phyloP scores from a whole-genome alignment of 2,329 filamentous ascomycete species.

The Colletotrichum musae region DNA sequence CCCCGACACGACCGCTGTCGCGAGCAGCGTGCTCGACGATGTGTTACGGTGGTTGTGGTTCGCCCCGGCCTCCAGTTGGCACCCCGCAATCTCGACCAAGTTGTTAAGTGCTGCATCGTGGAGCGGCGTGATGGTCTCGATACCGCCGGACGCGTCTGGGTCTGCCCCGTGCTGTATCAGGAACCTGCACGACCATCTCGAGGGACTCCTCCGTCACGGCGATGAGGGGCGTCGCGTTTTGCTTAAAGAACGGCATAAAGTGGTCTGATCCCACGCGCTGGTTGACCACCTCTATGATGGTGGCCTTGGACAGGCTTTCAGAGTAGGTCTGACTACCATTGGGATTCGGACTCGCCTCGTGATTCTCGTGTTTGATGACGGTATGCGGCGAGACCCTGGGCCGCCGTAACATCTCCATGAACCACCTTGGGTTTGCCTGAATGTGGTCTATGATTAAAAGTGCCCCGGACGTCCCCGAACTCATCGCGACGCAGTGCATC shows the following conservation, averaged over 20 bases:
- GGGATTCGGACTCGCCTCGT: too few species aligned
- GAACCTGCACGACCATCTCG: not conserved
- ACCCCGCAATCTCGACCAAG: not conserved
- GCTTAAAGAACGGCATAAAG: not conserved
- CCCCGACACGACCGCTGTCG: not conserved
- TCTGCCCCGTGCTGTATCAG: too few species aligned
- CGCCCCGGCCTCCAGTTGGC: conserved; percentile 4
- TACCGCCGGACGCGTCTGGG: too few species aligned
- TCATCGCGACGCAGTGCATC: not conserved
- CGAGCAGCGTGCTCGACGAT: not conserved
- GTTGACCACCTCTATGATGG: conserved; percentile 10
- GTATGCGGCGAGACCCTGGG: too few species aligned
- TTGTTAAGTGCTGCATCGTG: too few species aligned
- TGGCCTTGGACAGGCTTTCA: not conserved
- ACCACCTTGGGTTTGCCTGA: not conserved
- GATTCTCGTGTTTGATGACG: too few species aligned
- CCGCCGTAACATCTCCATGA: not conserved
- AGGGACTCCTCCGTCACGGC: not conserved
- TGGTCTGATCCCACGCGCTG: not conserved
- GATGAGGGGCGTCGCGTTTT: not conserved
- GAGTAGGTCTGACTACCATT: too few species aligned
- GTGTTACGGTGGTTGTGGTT: conserved; percentile 3
- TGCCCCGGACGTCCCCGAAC: too few species aligned
- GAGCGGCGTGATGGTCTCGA: too few species aligned
- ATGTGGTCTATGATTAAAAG: not conserved